Conservation (phyloP, 768 basidiomycete species). For the Lactarius sanguifluus region DNA sequence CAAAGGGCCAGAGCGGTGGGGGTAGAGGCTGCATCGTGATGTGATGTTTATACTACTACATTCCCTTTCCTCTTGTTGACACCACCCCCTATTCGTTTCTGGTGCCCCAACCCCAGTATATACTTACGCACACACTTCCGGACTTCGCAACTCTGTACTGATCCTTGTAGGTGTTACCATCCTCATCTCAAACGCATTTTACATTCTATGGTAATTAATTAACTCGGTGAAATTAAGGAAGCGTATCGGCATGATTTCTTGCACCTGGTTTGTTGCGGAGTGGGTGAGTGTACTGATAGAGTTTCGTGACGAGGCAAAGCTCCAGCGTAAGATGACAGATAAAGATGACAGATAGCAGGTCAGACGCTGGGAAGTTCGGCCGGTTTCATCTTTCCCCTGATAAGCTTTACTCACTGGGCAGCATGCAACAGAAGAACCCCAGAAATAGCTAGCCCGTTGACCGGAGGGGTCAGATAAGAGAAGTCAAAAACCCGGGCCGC, state of each 20-base stretch:
- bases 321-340: not conserved
- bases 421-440: not conserved
- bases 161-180: conserved; percentile 23
- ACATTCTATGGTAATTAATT: conserved; percentile 7
- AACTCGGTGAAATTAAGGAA: not conserved
- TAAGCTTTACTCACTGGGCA: not conserved
- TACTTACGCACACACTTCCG: conserved; percentile 21
- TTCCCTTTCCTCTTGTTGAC: not conserved
- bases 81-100: conserved; percentile 5
- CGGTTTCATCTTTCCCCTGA: not conserved
- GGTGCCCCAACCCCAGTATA: conserved; percentile 9
- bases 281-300: not conserved
- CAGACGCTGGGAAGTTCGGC: not conserved
- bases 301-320: not conserved
- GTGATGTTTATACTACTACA: conserved; percentile 39
- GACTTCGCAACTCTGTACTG: conserved; percentile 23
- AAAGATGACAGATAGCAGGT: not conserved
- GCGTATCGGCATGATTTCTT: not conserved
- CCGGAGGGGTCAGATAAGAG: not conserved
- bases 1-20: conserved; percentile 55
- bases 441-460: not conserved
- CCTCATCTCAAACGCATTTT: conserved; percentile 15
- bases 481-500: not conserved
- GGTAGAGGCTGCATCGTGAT: conserved; percentile 54
- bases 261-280: not conserved